Base-by-base conservation (phyloP, 345 rosid species). In the Eutrema heterophyllum region DNA sequence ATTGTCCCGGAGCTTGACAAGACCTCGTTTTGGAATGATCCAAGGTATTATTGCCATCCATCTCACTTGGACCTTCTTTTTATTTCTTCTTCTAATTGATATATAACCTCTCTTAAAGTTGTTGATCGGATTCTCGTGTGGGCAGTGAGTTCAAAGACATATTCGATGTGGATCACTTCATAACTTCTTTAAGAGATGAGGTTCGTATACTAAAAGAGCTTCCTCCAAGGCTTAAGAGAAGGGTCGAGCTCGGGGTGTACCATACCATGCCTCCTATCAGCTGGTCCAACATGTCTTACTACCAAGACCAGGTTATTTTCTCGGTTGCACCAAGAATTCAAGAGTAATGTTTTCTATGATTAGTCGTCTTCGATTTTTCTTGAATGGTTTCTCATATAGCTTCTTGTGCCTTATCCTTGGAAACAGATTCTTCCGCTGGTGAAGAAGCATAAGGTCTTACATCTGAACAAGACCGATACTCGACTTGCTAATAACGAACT, bases 381-480 rank as follows among this genome's bases (percentile, higher is more conserved):
- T 9, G 3, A 32, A 10, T 15, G 68, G 50, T 49, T 71, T 70
- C 75, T 76, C 54, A 75, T 38, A 30, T 38, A 30, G 67, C 14
- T 55, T 54, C 38, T 13, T 54, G 43, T 21, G 13, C 50, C 7
- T 45, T 54, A 68, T 68, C 11, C 39, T 33, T 63, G 49, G 21
- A 8, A 82, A 79, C 89, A 96, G 99, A 86, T 96, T 80, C 96
- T 96, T 81, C 99, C 99, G 5, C 79, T 92, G 83, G 53, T 96
- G 68, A 86, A 68, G 80, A 92, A 86, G 88, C 72, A 89, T 81
- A 92, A 96, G 80, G 95, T 96, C 8, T 33, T 96, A 65, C 98
- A 89, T 74, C 81, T 96, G 9, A 92, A 92, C 75, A 90, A 88
- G 84, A 92, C 98, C 11, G 99, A 96, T 80, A 79, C 96, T 43